Base-by-base conservation (phyloP, 192 early-diverging fungal genomes). In the Podila clonocystis region DNA sequence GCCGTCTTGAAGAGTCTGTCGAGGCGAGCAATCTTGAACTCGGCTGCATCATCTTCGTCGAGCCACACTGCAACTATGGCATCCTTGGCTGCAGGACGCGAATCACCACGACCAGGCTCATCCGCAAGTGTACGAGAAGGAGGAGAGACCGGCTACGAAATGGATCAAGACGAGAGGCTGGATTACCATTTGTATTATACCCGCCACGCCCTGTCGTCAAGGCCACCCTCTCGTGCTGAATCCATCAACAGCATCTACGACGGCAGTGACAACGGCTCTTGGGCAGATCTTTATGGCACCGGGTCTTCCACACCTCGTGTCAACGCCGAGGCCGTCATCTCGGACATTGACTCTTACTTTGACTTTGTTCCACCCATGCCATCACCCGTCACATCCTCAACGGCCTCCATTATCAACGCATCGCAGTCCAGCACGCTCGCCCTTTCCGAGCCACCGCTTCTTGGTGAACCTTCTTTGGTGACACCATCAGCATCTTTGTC, bases 181-280 rank as follows among this genome's bases (percentile, higher is more conserved):
- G 77, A 80, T 49, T 80, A 80, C 36, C 77, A 73, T 69, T 50
- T 80, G 50, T 80, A 80, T 69, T 80, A 80, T 80, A 80, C 77
- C 77, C 77, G 77, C 38, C 77, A 80, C 57, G 48, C 70, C 3
- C 63, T 80, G 7, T 68, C 77, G 45, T 73, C 77, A 22, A 68
- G 77, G 19, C 77, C 77, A 12, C 77, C 77, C 3, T 80, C 77
- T 33, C 77, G 77, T 12, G 77, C 77, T 12, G 77, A 69, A 36
- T 80, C 77, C 20, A 48, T 80, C 55, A 65, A 30, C 38, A 71
- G 77, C 38, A 17, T 69, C 52, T 72, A 71, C 28, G 77, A 80
- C 12, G 64, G 63, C 15, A 78, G 64, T 50, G 69, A 78, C 20
- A 63, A 72, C 45, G 64, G 64, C 41, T 55, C 52, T 2, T 55